Conservation (phyloP, 768 basidiomycete genomes). For the Paxillus ammoniavirescens region DNA sequence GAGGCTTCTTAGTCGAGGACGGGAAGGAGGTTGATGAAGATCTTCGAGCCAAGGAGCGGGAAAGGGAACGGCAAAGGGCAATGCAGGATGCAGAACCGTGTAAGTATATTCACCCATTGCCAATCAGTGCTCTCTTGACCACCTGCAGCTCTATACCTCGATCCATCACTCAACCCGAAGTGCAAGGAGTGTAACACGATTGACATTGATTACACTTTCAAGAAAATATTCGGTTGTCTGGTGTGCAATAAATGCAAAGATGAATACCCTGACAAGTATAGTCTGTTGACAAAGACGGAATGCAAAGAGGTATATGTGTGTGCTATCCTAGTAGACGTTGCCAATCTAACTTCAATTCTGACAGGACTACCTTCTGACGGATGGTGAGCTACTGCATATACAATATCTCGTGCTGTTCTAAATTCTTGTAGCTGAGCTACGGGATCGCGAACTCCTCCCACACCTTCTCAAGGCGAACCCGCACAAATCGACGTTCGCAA, state of each 20-base stretch:
- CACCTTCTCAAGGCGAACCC: conserved; percentile 94
- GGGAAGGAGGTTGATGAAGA: conserved; percentile 80
- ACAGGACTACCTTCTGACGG: conserved; percentile 93
- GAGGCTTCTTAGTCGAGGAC: conserved; percentile 92
- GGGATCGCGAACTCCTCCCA: conserved; percentile 88
- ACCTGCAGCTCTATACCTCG: conserved; percentile 70
- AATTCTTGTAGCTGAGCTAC: conserved; percentile 71
- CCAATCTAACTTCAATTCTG: not conserved
- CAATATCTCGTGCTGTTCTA: not conserved
- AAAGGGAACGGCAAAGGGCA: conserved; percentile 75
- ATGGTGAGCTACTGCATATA: conserved; percentile 52
- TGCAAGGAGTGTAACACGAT: conserved; percentile 85
- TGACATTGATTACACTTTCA: conserved; percentile 82
- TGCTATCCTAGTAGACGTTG: not conserved
- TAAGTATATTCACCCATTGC: conserved; percentile 26
- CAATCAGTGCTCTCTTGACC: not conserved
- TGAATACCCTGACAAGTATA: conserved; percentile 87
- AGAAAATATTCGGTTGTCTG: conserved; percentile 77
- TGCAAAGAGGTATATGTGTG: conserved; percentile 76
- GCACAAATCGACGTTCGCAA: conserved; percentile 91
- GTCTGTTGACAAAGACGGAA: conserved; percentile 95
- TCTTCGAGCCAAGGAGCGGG: conserved; percentile 70
- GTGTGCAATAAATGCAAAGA: conserved; percentile 93
- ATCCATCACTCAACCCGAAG: conserved; percentile 72
- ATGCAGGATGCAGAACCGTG: conserved; percentile 75